Conservation (phyloP, 768 basidiomycete genomes). For the Mrakia gelida region DNA sequence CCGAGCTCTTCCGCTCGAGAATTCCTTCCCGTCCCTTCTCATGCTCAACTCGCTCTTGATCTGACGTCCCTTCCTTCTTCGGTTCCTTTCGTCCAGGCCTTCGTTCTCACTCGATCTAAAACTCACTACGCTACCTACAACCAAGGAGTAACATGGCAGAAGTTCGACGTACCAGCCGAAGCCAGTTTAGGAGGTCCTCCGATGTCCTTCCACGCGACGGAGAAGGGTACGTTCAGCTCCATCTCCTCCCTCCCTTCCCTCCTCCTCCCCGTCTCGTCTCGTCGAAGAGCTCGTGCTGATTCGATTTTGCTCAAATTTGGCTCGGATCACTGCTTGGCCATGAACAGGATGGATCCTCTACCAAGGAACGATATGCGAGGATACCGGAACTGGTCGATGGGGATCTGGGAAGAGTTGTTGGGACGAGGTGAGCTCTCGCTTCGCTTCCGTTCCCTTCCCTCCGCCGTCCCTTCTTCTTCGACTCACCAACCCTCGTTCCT, state of each 20-base stretch:
- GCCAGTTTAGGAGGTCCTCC: slow-evolving; percentile 51
- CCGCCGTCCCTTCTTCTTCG: neutral
- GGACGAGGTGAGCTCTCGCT: slow-evolving; percentile 46
- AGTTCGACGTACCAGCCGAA: slow-evolving; percentile 61
- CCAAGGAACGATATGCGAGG: slow-evolving; percentile 42
- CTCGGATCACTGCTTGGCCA: too few relatives aligned
- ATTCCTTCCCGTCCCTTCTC: neutral
- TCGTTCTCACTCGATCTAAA: slow-evolving; percentile 67
- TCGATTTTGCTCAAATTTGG: neutral
- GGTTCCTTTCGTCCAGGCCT: slow-evolving; percentile 57
- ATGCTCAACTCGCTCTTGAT: neutral
- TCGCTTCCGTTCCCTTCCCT: neutral
- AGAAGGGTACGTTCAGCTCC: slow-evolving; percentile 51
- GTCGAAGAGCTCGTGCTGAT: neutral
- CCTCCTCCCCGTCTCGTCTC: neutral
- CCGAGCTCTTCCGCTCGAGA: too few relatives aligned
- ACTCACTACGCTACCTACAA: slow-evolving; percentile 85
- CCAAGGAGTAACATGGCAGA: slow-evolving; percentile 79
- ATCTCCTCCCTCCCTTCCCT: slow-evolving; percentile 9
- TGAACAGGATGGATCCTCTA: slow-evolving; percentile 41
- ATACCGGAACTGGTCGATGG: slow-evolving; percentile 41
- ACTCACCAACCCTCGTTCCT: neutral
- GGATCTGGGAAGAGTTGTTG: slow-evolving; percentile 43
- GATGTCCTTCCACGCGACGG: slow-evolving; percentile 81
- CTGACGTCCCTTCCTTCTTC: neutral